Conservation (phyloP, 495 filamentous ascomycete genomes). For the Stereocaulon alpinum region DNA sequence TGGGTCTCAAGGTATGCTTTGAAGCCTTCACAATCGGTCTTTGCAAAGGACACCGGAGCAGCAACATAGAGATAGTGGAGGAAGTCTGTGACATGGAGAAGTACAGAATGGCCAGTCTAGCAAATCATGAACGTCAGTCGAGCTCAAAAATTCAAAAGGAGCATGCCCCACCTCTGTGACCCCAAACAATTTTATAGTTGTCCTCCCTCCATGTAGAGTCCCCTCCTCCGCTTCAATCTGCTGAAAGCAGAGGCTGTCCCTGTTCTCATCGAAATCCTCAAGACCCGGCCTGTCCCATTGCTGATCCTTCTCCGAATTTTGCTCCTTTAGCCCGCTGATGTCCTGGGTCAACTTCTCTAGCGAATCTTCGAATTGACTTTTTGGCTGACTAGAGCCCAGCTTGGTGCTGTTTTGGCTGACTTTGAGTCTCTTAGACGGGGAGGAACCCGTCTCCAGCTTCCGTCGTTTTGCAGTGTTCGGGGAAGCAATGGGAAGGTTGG, state of each 20-base stretch:
- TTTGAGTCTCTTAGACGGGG: constrained; percentile 45
- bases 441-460: constrained; percentile 53
- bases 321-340: constrained; percentile 69
- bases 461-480: constrained; percentile 59
- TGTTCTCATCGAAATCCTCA: constrained; percentile 58
- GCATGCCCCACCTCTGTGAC: constrained; percentile 66
- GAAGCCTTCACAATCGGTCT: constrained; percentile 65
- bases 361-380: constrained; percentile 89
- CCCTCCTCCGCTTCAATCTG: constrained; percentile 95
- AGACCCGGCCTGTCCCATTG: constrained; percentile 78
- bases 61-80: constrained; percentile 92
- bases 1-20: constrained; percentile 65
- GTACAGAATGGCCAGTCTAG: constrained; percentile 76
- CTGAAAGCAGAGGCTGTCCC: constrained; percentile 73
- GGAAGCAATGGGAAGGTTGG: constrained; percentile 31
- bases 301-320: constrained; percentile 86
- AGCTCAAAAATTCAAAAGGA: not conserved
- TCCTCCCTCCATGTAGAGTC: constrained; percentile 55
- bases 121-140: constrained; percentile 7
- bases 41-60: constrained; percentile 71
- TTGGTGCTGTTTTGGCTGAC: constrained; percentile 48
- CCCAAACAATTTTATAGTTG: constrained; percentile 81
- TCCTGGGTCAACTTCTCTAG: constrained; percentile 92
- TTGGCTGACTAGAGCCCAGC: constrained; percentile 68
- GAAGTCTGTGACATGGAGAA: constrained; percentile 92